Conservation (phyloP, 371 early-diverging fungal species). For the Catenaria anguillulae region DNA sequence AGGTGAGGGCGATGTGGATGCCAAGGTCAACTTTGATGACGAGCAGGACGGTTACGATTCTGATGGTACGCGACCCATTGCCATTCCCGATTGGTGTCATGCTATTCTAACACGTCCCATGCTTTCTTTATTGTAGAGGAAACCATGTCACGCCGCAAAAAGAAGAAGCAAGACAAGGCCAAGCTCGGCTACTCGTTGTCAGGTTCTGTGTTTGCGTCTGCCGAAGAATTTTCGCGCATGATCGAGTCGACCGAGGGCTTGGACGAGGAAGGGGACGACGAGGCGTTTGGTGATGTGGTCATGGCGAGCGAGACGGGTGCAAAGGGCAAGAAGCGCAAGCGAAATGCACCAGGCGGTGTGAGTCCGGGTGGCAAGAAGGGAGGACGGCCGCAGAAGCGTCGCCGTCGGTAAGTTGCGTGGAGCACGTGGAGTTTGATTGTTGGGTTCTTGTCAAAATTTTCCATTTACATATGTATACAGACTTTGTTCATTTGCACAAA, state of each 20-base stretch:
- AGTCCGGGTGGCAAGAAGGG: not conserved
- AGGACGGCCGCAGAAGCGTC: too few species aligned
- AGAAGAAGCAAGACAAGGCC: constrained; percentile 9
- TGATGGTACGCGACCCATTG: constrained; percentile 13
- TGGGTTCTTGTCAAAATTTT: too few species aligned
- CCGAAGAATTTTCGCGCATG: not conserved
- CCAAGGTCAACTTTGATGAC: constrained; percentile 11
- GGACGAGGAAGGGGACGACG: not conserved
- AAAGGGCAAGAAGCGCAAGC: constrained; percentile 1
- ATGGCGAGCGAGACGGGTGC: not conserved
- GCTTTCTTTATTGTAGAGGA: not conserved
- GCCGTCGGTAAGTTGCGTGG: too few species aligned
- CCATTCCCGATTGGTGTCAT: too few species aligned
- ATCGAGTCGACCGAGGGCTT: constrained; percentile 7
- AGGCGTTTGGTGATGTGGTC: not conserved
- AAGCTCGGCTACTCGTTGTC: constrained; percentile 11
- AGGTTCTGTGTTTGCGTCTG: constrained; percentile 6
- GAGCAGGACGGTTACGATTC: constrained; percentile 18
- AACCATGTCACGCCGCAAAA: not conserved
- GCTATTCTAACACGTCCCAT: too few species aligned
- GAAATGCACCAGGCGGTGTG: not conserved
- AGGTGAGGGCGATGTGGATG: constrained; percentile 12
- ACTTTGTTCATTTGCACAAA: too few species aligned
- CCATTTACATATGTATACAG: too few species aligned
- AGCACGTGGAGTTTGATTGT: too few species aligned